Base-by-base conservation (phyloP, 1,139 yeast genomes). In the Nakaseomyces nivariensis region DNA sequence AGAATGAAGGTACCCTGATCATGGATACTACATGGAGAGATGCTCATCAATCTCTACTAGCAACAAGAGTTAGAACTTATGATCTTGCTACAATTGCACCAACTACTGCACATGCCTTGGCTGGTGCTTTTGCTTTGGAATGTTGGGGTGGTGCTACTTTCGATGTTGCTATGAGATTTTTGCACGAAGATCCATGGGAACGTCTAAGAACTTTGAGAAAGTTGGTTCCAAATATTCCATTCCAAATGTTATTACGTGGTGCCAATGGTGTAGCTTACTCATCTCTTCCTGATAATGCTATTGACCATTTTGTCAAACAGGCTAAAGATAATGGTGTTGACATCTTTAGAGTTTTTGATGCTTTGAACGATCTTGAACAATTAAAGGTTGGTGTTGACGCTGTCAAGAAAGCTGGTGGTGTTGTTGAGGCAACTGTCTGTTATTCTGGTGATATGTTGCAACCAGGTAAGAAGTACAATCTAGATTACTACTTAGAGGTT, bases 141-240 rank as follows among this genome's bases (percentile, higher is more conserved):
- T 92, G 97, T 75, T 92, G 99, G 99, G 99, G 99, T 72, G 99
- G 99, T 72, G 98, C 99, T 51, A 92, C 99, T 34, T 92, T 92
- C 64, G 99, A 92, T 67, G 98, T 92, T 50, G 86, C 96, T 54
- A 90, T 92, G 97, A 81, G 98, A 71, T 94, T 94, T 77, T 77
- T 92, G 63, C 90, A 90, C 69, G 99, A 92, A 75, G 97, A 90
- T 68, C 99, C 99, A 59, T 92, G 99, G 99, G 95, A 79, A 53
- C 82, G 99, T 71, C 78, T 92, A 67, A 82, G 96, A 71, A 77
- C 81, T 69, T 75, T 92, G 68, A 81, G 98, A 71, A 78, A 78
- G 62, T 78, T 85, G 52, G 98, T 94, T 52, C 99, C 99, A 64
- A 94, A 92, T 73, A 89, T 92, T 67, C 98, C 98, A 49, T 92